These are phyloP conservation scores for Sporothrix brunneoviolacea DNA, from an alignment of 2,329 filamentous ascomycete genomes.

Conservation along the genomic window DNA sequence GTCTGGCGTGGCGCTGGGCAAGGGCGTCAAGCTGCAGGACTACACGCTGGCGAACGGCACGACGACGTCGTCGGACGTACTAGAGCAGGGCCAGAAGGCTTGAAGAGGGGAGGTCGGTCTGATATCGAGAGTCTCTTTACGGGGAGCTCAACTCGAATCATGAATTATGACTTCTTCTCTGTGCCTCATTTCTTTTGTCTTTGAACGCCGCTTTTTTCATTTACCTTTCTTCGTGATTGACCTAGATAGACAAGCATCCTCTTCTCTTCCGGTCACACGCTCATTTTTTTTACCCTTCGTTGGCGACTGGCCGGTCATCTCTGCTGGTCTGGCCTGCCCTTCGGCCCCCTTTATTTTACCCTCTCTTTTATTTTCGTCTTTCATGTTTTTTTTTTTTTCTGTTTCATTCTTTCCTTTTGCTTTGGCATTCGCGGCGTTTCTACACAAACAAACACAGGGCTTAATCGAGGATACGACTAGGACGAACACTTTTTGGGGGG, in stretches of 20 bases:
- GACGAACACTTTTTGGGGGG: too few species aligned
- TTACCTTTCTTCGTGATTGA: not conserved
- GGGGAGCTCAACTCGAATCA: too few species aligned
- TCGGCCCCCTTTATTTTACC: too few species aligned
- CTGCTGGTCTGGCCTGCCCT: too few species aligned
- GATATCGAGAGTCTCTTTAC: not conserved
- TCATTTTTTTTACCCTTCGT: not conserved
- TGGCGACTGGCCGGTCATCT: too few species aligned
- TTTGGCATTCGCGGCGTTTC: too few species aligned
- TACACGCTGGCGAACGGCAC: slow-evolving; percentile 3
- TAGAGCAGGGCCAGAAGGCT: slow-evolving; percentile 2
- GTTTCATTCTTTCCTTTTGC: too few species aligned
- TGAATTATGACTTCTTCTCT: not conserved
- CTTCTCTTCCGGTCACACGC: not conserved
- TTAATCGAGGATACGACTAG: too few species aligned
- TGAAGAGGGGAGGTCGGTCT: not conserved
- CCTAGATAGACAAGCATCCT: too few species aligned
- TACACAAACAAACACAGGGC: too few species aligned
- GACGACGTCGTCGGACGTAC: not conserved
- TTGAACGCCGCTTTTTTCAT: not conserved
- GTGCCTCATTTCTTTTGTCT: not conserved
- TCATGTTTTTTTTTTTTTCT: too few species aligned
- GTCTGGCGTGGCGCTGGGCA: not conserved
- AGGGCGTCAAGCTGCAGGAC: slow-evolving; percentile 9
- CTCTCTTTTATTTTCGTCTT: too few species aligned